A percentile compares a stretch with the other conserved stretches of the same genome.
These are phyloP conservation scores for Leccinum subgranulosum DNA, from an alignment of 768 basidiomycete genomes.

Conservation along the genomic window DNA sequence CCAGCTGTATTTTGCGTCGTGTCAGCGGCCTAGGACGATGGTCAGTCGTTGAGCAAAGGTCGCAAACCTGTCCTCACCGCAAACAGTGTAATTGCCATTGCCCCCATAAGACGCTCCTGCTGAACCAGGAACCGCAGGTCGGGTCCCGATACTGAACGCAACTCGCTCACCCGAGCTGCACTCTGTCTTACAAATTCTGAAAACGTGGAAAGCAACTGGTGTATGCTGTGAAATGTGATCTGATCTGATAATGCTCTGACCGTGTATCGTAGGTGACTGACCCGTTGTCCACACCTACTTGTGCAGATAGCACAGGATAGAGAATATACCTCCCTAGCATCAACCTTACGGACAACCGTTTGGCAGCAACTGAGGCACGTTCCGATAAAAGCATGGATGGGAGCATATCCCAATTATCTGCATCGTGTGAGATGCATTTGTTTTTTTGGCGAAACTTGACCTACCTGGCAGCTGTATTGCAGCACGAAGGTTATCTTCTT, in stretches of 20 bases:
- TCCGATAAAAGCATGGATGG: conserved; percentile 44
- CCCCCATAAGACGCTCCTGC: conserved; percentile 31
- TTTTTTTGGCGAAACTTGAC: background rate
- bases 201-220: conserved; percentile 11
- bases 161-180: conserved; percentile 13
- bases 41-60: background rate
- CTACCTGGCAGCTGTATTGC: conserved; percentile 69
- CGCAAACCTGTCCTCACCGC: conserved; percentile 25
- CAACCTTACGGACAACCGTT: conserved; percentile 55
- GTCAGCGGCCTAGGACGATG: conserved; percentile 21
- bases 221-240: conserved; percentile 9
- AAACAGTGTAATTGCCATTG: conserved; percentile 36
- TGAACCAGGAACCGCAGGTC: conserved; percentile 11
- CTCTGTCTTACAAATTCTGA: conserved; percentile 20
- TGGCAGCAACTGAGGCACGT: conserved; percentile 55
- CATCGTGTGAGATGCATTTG: conserved; percentile 9
- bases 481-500: conserved; percentile 53
- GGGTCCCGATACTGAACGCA: conserved; percentile 3
- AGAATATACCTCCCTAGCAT: conserved; percentile 56
- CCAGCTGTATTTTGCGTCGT: conserved; percentile 3
- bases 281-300: conserved; percentile 13
- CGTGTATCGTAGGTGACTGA: conserved; percentile 12
- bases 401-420: conserved; percentile 56
- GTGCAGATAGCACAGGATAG: conserved; percentile 33
- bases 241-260: background rate